phyloP scores from a whole-genome alignment of 257 asterid species.

The Fraxinus pennsylvanica region DNA sequence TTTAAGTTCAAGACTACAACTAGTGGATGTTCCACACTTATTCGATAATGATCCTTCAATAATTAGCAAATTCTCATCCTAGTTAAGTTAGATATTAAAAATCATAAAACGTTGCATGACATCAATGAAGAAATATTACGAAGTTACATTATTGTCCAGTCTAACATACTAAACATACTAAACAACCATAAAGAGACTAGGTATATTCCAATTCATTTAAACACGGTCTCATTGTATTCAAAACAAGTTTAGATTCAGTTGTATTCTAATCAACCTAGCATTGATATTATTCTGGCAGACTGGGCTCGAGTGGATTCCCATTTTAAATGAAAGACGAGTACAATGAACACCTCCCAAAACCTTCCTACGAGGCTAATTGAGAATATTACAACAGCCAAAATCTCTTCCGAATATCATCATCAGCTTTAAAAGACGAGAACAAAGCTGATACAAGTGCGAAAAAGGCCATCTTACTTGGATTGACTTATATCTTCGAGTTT shows the following conservation, averaged over 20 bases:
- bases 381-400: background rate
- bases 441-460: background rate
- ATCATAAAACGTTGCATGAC: background rate
- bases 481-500: constrained; percentile 55
- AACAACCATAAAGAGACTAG: background rate
- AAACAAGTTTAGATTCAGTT: background rate
- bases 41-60: no score
- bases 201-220: background rate
- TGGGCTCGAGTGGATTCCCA: background rate
- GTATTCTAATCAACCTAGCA: background rate
- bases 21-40: no score
- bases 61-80: no score
- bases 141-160: background rate
- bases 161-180: background rate
- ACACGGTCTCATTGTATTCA: background rate
- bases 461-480: constrained; percentile 32
- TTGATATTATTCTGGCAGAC: background rate
- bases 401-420: background rate
- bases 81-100: no score
- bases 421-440: background rate
- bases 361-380: background rate
- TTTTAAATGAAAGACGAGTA: background rate
- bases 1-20: no score
- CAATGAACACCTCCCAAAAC: background rate
- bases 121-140: no score